These are phyloP conservation scores for Solanum tacnaense DNA, from an alignment of 257 asterid species.

Conservation along the genomic window DNA sequence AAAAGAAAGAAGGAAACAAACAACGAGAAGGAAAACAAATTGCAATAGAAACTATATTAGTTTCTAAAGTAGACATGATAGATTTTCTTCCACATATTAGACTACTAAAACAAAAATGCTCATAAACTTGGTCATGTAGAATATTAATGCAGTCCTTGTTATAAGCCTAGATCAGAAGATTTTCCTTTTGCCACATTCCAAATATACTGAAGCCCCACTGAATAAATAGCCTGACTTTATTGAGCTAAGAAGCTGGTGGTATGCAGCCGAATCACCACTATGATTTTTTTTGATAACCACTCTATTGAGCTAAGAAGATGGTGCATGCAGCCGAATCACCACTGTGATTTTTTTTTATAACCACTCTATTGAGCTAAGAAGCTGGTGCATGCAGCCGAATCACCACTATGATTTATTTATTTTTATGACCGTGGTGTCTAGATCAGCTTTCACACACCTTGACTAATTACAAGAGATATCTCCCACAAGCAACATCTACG, in stretches of 20 bases:
- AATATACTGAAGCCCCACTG: not conserved
- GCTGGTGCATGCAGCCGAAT: not conserved
- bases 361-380: not conserved
- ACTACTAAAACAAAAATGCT: not conserved
- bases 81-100: not conserved
- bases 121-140: not conserved
- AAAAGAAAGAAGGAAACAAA: not conserved
- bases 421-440: not conserved
- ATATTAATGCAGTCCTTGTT: not conserved
- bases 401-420: not conserved
- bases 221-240: not conserved
- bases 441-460: not conserved
- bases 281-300: not conserved
- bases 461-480: not conserved
- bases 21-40: not conserved
- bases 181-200: not conserved
- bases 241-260: not conserved
- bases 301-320: not conserved
- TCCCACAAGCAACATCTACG: not conserved
- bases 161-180: not conserved
- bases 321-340: not conserved
- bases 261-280: not conserved
- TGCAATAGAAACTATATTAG: not conserved
- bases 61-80: not conserved
- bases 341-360: not conserved